A percentile compares a stretch with the other conserved stretches of the same genome.
Evolutionary conservation across 176 grass and related monocot species (phyloP).

Genomic region (Juncus effusus): DNA sequence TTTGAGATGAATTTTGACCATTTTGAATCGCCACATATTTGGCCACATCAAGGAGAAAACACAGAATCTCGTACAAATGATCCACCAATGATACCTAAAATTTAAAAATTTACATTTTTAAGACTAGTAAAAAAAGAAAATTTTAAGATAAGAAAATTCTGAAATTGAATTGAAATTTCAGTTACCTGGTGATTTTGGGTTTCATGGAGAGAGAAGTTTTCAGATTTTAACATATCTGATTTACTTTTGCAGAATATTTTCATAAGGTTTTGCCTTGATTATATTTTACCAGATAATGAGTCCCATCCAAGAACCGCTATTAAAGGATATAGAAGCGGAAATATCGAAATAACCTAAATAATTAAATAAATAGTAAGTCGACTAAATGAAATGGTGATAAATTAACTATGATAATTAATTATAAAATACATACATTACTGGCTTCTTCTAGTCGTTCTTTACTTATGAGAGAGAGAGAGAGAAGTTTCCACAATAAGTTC

Average conservation of each 20-base stretch:
- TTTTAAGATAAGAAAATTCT: slow-evolving; percentile 4
- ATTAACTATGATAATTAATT: background rate
- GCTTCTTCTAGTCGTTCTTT: slow-evolving; percentile 77
- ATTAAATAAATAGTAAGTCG: slow-evolving; percentile 26
- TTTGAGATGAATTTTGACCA: slow-evolving; percentile 41
- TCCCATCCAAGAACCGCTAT: slow-evolving; percentile 94
- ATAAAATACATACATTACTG: slow-evolving; percentile 55
- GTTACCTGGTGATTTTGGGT: slow-evolving; percentile 62
- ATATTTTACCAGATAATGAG: slow-evolving; percentile 79
- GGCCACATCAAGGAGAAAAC: slow-evolving; percentile 90
- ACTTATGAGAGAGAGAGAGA: slow-evolving; percentile 56
- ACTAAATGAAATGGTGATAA: background rate
- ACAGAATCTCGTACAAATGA: slow-evolving; percentile 86
- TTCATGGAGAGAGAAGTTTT: slow-evolving; percentile 75
- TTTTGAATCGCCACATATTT: slow-evolving; percentile 82
- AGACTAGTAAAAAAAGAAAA: slow-evolving; percentile 1
- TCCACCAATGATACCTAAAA: slow-evolving; percentile 71
- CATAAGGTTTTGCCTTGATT: slow-evolving; percentile 71
- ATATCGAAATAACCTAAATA: slow-evolving; percentile 73
- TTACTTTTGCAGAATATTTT: slow-evolving; percentile 88
- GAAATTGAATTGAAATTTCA: background rate
- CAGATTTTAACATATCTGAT: slow-evolving; percentile 63
- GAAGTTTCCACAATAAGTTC: slow-evolving; percentile 71
- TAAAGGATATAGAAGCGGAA: slow-evolving; percentile 88
- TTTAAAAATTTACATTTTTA: no score